Conservation (phyloP, 148 eudicot species). For the Pouteria glomerata region DNA sequence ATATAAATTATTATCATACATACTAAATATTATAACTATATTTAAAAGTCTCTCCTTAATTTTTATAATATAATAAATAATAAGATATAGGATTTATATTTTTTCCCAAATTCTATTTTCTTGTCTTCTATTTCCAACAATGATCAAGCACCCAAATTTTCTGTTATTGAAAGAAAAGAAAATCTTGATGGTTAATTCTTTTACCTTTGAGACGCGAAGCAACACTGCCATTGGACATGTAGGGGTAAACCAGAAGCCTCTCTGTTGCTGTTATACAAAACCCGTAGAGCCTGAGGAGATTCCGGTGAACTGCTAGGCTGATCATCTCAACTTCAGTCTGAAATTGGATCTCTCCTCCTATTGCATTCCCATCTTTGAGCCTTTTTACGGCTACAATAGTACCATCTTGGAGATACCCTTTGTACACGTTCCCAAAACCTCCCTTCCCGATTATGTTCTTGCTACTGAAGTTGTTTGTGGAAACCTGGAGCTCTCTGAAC, state of each 20-base stretch:
- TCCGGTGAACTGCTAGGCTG: conserved; percentile 89
- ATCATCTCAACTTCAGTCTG: conserved; percentile 99
- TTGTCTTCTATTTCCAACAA: too few relatives aligned
- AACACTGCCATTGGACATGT: conserved; percentile 97
- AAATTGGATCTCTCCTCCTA: conserved; percentile 79
- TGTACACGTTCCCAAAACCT: conserved; percentile 91
- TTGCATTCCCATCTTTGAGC: conserved; percentile 76
- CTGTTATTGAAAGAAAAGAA: background rate
- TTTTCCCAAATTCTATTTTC: too few relatives aligned
- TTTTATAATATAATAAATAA: background rate
- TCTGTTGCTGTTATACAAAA: conserved; percentile 79
- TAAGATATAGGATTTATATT: background rate
- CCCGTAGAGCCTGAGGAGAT: conserved; percentile 79
- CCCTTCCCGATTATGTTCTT: conserved; percentile 92
- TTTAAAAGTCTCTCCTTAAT: too few relatives aligned
- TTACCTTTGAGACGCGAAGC: conserved; percentile 96
- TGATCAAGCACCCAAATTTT: background rate
- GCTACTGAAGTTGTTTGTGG: conserved; percentile 80
- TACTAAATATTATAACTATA: too few relatives aligned
- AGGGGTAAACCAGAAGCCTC: conserved; percentile 86
- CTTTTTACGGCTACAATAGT: conserved; percentile 84
- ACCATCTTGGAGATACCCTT: conserved; percentile 72
- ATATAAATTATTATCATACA: too few relatives aligned
- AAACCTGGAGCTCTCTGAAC: conserved; percentile 75
- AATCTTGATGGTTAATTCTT: background rate